These are phyloP conservation scores for Aeminium ludgeri DNA, from an alignment of 495 filamentous ascomycete genomes.

Conservation along the genomic window DNA sequence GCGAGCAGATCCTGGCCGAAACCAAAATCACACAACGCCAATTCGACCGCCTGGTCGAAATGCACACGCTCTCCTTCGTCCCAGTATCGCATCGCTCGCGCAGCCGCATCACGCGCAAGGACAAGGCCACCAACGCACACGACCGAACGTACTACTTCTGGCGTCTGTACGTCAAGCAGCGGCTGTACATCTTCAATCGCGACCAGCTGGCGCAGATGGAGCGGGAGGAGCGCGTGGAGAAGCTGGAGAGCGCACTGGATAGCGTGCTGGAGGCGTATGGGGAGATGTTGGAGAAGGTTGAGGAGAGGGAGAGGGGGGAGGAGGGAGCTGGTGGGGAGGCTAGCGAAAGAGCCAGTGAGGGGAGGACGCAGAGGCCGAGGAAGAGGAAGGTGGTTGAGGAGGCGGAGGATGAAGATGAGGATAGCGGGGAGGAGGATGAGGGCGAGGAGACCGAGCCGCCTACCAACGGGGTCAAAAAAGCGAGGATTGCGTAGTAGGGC, in stretches of 20 bases:
- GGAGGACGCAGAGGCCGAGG: slow-evolving; percentile 17
- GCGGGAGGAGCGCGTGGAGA: slow-evolving; percentile 54
- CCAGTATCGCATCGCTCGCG: slow-evolving; percentile 43
- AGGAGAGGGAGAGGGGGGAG: slow-evolving; percentile 25
- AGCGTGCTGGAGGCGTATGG: slow-evolving; percentile 74
- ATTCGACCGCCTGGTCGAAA: slow-evolving; percentile 71
- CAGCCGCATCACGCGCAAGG: slow-evolving; percentile 39
- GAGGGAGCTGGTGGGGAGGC: slow-evolving; percentile 9
- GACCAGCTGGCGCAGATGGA: slow-evolving; percentile 68
- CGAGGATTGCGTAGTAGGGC: background rate
- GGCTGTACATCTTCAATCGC: slow-evolving; percentile 61
- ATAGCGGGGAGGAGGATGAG: slow-evolving; percentile 11
- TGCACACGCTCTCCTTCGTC: slow-evolving; percentile 67
- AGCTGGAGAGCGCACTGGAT: slow-evolving; percentile 59
- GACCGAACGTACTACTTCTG: slow-evolving; percentile 61
- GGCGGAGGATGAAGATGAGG: slow-evolving; percentile 28
- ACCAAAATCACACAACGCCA: slow-evolving; percentile 76
- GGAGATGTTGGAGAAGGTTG: slow-evolving; percentile 40
- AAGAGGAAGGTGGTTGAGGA: slow-evolving; percentile 35
- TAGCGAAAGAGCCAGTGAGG: slow-evolving; percentile 4
- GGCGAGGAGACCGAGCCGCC: background rate
- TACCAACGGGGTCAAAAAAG: background rate
- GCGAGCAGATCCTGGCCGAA: slow-evolving; percentile 42
- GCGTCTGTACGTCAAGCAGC: slow-evolving; percentile 65
- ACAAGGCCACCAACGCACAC: slow-evolving; percentile 33